phyloP scores from a whole-genome alignment of 257 asterid genomes.

The Dorcoceras hygrometricum region DNA sequence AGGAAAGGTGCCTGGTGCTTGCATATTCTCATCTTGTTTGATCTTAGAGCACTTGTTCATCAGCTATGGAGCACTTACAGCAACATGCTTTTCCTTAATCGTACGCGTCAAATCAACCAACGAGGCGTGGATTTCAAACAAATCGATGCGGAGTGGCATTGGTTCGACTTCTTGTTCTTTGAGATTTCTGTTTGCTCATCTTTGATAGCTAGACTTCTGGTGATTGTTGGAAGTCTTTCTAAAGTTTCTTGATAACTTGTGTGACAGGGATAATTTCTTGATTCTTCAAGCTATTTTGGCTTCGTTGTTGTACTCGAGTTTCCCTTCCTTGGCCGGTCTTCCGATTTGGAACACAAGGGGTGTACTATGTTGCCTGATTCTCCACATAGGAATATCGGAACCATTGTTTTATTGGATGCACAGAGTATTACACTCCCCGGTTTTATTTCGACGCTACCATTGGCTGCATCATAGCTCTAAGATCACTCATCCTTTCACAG shows the following conservation, averaged over 20 bases:
- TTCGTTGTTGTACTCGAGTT: constrained; percentile 50
- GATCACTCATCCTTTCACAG: constrained; percentile 75
- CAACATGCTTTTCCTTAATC: constrained; percentile 54
- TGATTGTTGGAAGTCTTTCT: neutral
- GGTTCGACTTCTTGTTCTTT: constrained; percentile 37
- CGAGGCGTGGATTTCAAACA: constrained; percentile 69
- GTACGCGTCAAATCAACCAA: constrained; percentile 46
- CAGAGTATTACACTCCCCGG: constrained; percentile 62
- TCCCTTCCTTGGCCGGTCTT: constrained; percentile 48
- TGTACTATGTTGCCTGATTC: constrained; percentile 48
- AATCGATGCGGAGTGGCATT: constrained; percentile 87
- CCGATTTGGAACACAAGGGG: constrained; percentile 76
- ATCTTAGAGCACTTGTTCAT: constrained; percentile 58
- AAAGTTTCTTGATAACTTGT: constrained; percentile 20
- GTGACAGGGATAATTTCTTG: constrained; percentile 81
- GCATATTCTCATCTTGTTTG: constrained; percentile 61
- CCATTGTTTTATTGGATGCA: constrained; percentile 88
- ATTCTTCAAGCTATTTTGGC: constrained; percentile 64
- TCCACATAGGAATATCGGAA: constrained; percentile 76
- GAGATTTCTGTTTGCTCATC: neutral
- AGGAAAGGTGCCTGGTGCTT: constrained; percentile 52
- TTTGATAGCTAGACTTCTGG: neutral
- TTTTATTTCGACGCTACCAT: constrained; percentile 56
- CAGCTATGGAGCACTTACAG: constrained; percentile 62
- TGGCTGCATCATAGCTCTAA: constrained; percentile 91